Evolutionary conservation across 257 asterid genomes (phyloP).

Genomic region (Plantago elongata): DNA sequence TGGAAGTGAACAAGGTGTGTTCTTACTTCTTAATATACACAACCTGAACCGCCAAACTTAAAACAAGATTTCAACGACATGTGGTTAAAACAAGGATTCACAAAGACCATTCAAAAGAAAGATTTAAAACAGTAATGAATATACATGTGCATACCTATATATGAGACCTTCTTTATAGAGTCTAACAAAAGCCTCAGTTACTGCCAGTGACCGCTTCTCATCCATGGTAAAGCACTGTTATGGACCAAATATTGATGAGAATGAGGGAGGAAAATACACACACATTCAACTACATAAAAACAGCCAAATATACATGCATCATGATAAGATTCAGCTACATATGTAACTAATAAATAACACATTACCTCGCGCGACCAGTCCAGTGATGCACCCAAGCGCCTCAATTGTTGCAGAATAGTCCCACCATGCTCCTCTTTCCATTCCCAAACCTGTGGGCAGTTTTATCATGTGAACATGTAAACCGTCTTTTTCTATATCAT

Average conservation of each 20-base stretch:
- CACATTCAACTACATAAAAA: background rate
- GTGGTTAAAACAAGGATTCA: constrained; percentile 13
- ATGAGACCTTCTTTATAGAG: constrained; percentile 75
- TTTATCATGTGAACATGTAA: background rate
- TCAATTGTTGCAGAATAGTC: constrained; percentile 75
- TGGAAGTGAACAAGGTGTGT: too few relatives aligned
- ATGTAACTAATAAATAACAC: background rate
- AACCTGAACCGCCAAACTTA: background rate
- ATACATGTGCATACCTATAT: constrained; percentile 51
- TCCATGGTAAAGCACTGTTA: constrained; percentile 90
- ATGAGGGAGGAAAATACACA: constrained; percentile 2
- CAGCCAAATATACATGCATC: background rate
- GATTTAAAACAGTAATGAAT: background rate
- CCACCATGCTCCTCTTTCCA: constrained; percentile 93
- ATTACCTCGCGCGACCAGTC: constrained; percentile 96
- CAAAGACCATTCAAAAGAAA: background rate
- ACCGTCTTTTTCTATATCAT: background rate
- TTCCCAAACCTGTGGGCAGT: constrained; percentile 68
- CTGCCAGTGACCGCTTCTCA: constrained; percentile 80
- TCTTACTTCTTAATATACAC: too few relatives aligned
- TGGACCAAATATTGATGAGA: constrained; percentile 5
- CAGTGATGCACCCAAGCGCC: constrained; percentile 87
- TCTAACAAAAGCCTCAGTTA: constrained; percentile 93
- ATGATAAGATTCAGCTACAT: background rate
- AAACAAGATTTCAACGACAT: background rate